Evolutionary conservation across 2,329 filamentous ascomycete species (phyloP), one percentile per base, ranked within the genome.

Genomic region (Hymenoscyphus occultus): DNA sequence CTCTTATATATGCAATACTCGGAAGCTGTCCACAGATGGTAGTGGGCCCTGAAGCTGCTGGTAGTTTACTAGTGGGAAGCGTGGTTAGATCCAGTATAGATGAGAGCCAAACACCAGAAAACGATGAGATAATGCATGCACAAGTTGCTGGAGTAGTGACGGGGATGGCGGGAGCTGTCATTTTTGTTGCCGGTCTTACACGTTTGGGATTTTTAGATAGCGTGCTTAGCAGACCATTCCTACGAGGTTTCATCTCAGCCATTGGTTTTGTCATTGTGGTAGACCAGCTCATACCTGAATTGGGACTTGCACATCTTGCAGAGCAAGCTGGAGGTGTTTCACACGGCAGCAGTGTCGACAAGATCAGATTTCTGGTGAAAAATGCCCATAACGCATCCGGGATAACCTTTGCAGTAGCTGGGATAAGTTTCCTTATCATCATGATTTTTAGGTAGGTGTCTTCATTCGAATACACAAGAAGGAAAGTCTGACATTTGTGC

Each of bases 221-320:
- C 73, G 93, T 99, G 12, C 83, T 99, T 42, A 97, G 93, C 71
- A 85, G 92, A 40, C 95, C 95, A 0, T 98, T 99, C 72, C 79
- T 98, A 64, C 84, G 95, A 66, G 95, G 95, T 0, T 99, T 99
- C 79, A 97, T 99, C 78, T 97, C 92, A 64, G 95, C 95, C 60
- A 96, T 99, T 75, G 95, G 95, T 59, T 91, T 97, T 64, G 93
- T 98, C 69, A 98, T 99, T 75, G 87, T 96, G 48, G 92, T 98
- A 42, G 95, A 98, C 76, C 95, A 99, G 78, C 80, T 97, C 56
- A 91, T 97, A 62, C 93, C 94, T 0, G 93, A 98, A 77, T 84
- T 96, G 72, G 95, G 95, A 0, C 82, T 99, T 28, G 83, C 82
- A 45, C 79, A 83, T 1, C 78, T 87, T 19, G 91, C 93, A 0